These are phyloP conservation scores for Moesziomyces globuligerus DNA, from an alignment of 1,284 basidiomycete genomes.

Conservation along the genomic window DNA sequence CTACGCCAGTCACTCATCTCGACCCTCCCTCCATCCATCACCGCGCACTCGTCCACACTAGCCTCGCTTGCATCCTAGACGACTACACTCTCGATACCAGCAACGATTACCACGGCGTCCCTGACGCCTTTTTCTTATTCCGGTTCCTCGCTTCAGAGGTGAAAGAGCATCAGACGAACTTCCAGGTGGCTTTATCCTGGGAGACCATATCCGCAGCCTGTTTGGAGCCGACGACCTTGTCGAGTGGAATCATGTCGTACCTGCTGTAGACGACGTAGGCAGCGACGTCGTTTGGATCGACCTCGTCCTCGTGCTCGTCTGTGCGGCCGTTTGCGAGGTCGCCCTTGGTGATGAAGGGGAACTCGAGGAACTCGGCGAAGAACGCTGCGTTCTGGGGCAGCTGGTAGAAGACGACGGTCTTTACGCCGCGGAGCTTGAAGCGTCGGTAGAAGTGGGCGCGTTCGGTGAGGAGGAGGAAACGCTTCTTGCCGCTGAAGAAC, in stretches of 20 bases:
- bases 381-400: constrained; percentile 89
- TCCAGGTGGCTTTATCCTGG: constrained; percentile 50
- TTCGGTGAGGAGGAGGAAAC: constrained; percentile 90
- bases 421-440: constrained; percentile 77
- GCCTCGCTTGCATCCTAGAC: background rate
- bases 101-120: no score
- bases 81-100: background rate
- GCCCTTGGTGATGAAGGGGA: constrained; percentile 77
- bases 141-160: background rate
- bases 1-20: background rate
- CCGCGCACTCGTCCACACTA: background rate
- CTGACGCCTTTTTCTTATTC: no score
- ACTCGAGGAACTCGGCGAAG: constrained; percentile 86
- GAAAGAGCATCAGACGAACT: constrained; percentile 59
- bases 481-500: constrained; percentile 88
- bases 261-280: constrained; percentile 78
- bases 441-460: constrained; percentile 97
- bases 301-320: constrained; percentile 66
- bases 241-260: constrained; percentile 86
- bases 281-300: constrained; percentile 76
- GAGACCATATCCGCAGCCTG: constrained; percentile 57
- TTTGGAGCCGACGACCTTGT: constrained; percentile 75
- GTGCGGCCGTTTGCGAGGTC: constrained; percentile 3
- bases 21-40: background rate
- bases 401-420: constrained; percentile 90